Evolutionary conservation across 164 flowering plant species (phyloP).

Genomic region (Magnolia changhungtana): DNA sequence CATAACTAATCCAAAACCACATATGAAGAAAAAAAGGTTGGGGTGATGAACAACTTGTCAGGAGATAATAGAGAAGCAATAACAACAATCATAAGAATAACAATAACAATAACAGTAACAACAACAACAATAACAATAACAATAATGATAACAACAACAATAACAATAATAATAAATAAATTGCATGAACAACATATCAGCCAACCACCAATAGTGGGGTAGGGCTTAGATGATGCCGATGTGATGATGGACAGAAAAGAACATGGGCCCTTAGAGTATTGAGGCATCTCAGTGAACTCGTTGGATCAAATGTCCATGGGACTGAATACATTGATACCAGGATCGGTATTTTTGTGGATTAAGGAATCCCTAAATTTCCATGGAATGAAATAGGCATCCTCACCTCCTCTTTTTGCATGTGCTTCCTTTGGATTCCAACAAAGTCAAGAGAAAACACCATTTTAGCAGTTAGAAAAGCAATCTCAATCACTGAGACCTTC

Average conservation of each 20-base stretch:
- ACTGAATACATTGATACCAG: slow-evolving; percentile 50
- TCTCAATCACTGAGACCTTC: not conserved
- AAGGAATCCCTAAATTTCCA: slow-evolving; percentile 7
- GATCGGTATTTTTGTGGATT: slow-evolving; percentile 9
- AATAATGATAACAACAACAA: no score
- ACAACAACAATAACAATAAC: no score
- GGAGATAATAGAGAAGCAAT: no score
- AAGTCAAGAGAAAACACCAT: slow-evolving; percentile 5
- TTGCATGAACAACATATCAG: no score
- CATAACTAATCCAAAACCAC: not conserved
- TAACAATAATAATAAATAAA: no score
- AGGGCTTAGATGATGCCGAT: not conserved
- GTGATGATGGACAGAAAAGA: not conserved
- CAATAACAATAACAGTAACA: no score
- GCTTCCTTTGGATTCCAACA: slow-evolving; percentile 86
- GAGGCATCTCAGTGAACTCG: slow-evolving; percentile 50
- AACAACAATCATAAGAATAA: no score
- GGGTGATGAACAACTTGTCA: no score
- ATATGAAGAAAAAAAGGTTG: no score
- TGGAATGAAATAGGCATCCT: slow-evolving; percentile 23
- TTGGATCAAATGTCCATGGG: slow-evolving; percentile 93
- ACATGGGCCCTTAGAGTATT: slow-evolving; percentile 61
- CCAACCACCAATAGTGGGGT: no score
- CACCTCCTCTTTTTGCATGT: slow-evolving; percentile 99
- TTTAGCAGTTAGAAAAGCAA: not conserved